Base-by-base conservation (phyloP, 768 basidiomycete genomes). In the Podaxis mareebaensis region DNA sequence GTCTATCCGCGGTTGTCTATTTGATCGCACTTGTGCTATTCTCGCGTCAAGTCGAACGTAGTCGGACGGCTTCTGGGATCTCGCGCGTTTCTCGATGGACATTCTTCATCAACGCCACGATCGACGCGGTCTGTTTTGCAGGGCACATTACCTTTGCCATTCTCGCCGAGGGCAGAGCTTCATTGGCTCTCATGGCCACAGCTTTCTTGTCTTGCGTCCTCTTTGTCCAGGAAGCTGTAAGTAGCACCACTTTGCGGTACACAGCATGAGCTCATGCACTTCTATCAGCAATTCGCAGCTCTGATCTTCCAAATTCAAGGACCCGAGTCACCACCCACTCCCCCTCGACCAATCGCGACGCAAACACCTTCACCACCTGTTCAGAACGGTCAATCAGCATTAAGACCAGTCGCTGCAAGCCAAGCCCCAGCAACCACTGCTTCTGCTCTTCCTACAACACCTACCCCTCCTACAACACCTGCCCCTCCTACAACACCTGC, bases 91-190 rank as follows among this genome's bases (percentile, higher is more conserved):
- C 93, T 2, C 79, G 90, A 6, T 95, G 92, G 89, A 85, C 89
- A 1, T 93, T 96, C 71, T 79, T 94, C 22, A 77, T 87, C 5
- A 93, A 95, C 73, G 84, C 89, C 4, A 83, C 88, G 1, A 83
- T 92, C 20, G 95, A 97, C 70, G 85, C 91, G 0, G 87, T 94
- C 48, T 87, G 91, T 0, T 96, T 96, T 71, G 91, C 92, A 20
- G 91, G 90, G 0, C 93, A 96, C 68, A 87, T 95, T 59, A 95
- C 93, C 0, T 89, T 96, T 63, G 93, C 92, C 3, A 90, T 96
- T 61, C 76, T 95, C 40, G 87, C 91, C 2, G 91, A 95, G 65
- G 93, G 93, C 48, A 78, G 88, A 33, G 85, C 93, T 1, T 93
- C 93, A 1, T 74, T 96, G 24, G 88, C 93, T 0, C 80, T 95